Evolutionary conservation across 768 basidiomycete species (phyloP), one percentile per base, ranked within the genome.

Genomic region (Mycena rosella): DNA sequence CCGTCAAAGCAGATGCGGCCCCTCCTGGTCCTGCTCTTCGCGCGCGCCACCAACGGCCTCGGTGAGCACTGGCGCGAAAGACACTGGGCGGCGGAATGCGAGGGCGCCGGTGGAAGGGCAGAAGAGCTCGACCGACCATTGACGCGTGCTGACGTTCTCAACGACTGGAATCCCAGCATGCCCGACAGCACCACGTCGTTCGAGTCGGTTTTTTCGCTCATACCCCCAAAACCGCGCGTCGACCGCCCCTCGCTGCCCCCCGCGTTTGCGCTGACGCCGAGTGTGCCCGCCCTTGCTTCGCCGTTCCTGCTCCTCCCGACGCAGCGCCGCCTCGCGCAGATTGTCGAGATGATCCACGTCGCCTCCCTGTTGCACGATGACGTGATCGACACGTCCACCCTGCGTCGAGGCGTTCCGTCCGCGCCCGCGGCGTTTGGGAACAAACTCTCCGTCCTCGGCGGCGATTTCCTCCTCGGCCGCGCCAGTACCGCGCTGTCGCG

Each of bases 301-400:
- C 82, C 78, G 34, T 78, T 80, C 63, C 78, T 74, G 59, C 84
- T 94, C 49, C 87, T 99, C 8, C 95, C 97, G 18, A 91, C 96
- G 1, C 98, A 99, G 79, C 81, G 92, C 32, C 91, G 96, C 32
- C 88, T 99, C 36, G 97, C 96, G 5, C 96, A 97, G 74, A 96
- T 99, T 48, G 91, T 95, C 58, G 98, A 99, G 78, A 98, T 99
- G 96, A 94, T 99, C 53, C 96, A 99, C 76, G 92, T 98, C 68
- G 96, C 98, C 27, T 96, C 93, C 4, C 85, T 96, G 13, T 83
- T 99, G 20, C 97, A 99, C 77, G 95, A 99, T 83, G 92, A 93
- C 73, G 95, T 99, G 58, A 87, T 92, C 65, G 92, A 95, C 82
- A 79, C 80, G 68, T 88, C 92, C 1, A 80, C 86, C 30, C 83